These are phyloP conservation scores for Mrakia blollopis DNA, from an alignment of 768 basidiomycete species.

Conservation along the genomic window DNA sequence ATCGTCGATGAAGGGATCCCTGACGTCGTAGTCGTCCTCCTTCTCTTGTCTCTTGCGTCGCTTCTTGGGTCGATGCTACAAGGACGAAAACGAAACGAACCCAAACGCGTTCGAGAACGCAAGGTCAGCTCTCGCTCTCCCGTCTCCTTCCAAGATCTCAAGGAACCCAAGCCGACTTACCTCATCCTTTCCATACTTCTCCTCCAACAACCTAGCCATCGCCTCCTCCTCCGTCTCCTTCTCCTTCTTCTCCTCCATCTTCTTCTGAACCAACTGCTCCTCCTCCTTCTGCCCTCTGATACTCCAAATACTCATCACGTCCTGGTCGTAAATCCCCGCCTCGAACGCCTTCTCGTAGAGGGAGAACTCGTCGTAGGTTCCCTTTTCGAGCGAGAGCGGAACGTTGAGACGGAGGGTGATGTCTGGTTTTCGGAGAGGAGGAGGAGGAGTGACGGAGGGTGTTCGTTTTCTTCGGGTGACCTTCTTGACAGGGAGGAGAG, in stretches of 20 bases:
- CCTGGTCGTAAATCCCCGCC: conserved; percentile 25
- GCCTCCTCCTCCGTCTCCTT: conserved; percentile 22
- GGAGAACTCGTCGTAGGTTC: conserved; percentile 12
- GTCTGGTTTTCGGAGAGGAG: conserved; percentile 18
- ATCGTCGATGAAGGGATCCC: conserved; percentile 96
- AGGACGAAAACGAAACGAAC: conserved; percentile 25
- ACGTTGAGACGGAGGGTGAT: conserved; percentile 27
- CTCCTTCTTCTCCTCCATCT: conserved; percentile 11
- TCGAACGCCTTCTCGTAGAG: conserved; percentile 30
- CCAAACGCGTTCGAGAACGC: neutral
- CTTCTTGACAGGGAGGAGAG: neutral
- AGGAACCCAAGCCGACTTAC: conserved; percentile 10
- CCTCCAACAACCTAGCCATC: conserved; percentile 35
- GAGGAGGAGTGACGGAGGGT: conserved; percentile 13
- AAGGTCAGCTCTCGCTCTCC: neutral
- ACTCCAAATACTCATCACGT: conserved; percentile 18
- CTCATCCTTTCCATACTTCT: conserved; percentile 36
- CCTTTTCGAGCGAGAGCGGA: conserved; percentile 2
- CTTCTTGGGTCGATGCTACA: conserved; percentile 17
- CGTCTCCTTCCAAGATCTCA: neutral
- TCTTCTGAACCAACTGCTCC: neutral
- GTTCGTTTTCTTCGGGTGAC: conserved; percentile 10
- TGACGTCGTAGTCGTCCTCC: conserved; percentile 80
- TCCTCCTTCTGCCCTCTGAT: conserved; percentile 13
- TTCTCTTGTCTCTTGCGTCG: conserved; percentile 38